phyloP scores from a whole-genome alignment of 2,329 filamentous ascomycete genomes.

The Curvularia sp. region DNA sequence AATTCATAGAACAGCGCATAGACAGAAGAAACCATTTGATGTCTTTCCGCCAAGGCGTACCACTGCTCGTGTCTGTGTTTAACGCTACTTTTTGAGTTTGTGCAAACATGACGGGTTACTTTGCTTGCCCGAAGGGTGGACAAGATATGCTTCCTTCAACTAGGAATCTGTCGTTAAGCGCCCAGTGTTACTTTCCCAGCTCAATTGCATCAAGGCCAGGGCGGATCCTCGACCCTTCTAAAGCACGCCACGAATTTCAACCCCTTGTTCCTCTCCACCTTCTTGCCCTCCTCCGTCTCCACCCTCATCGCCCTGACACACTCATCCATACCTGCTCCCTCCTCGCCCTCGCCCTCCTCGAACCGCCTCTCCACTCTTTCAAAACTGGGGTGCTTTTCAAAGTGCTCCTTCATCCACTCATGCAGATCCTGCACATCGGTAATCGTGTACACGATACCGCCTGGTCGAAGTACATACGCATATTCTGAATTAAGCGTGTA shows the following conservation, averaged over 20 bases:
- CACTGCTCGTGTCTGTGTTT: not conserved
- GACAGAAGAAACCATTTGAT: not conserved
- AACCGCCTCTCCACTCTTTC: conserved; percentile 66
- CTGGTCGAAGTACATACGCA: conserved; percentile 82
- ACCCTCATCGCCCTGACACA: conserved; percentile 77
- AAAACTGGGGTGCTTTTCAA: conserved; percentile 79
- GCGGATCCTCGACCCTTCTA: conserved; percentile 78
- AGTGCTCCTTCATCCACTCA: conserved; percentile 89
- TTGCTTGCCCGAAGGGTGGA: not conserved
- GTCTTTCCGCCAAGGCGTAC: not conserved
- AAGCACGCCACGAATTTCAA: conserved; percentile 92
- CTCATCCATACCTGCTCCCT: conserved; percentile 71
- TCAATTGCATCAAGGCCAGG: conserved; percentile 74
- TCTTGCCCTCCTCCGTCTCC: conserved; percentile 97
- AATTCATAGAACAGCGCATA: not conserved
- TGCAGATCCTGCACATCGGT: conserved; percentile 96
- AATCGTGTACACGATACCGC: conserved; percentile 92
- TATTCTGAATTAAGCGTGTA: conserved; percentile 91
- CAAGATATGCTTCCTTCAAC: not conserved
- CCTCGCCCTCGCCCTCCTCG: conserved; percentile 65
- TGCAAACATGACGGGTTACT: not conserved
- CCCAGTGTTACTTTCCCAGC: not conserved
- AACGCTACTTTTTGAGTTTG: not conserved
- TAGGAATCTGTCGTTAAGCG: too few species aligned
- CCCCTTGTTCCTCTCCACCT: conserved; percentile 89